Base-by-base conservation (phyloP, 2,329 filamentous ascomycete species). In the Alternaria alternata region DNA sequence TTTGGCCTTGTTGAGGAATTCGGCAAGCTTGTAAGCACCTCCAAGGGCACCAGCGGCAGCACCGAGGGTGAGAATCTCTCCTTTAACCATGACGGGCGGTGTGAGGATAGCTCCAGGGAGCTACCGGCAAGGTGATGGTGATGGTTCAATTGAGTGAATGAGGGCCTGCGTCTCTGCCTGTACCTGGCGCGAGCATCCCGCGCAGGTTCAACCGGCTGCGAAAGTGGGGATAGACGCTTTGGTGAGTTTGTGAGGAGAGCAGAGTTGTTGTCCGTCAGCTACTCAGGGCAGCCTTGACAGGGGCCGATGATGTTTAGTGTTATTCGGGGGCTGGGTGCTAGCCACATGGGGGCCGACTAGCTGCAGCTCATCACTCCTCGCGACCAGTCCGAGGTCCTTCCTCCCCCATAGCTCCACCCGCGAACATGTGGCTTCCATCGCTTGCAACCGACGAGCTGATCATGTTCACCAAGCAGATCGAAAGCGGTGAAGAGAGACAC, bases 21-120 rank as follows among this genome's bases (percentile, higher is more conserved):
- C 76, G 61, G 71, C 68, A 59, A 78, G 60, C 64, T 79, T 79
- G 72, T 78, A 79, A 62, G 74, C 72, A 48, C 74, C 76, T 61
- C 73, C 77, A 55, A 78, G 63, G 28, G 75, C 76, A 28, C 67
- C 68, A 36, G 70, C 72, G 47, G 73, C 74, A 34, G 71, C 72
- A 59, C 75, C 76, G 55, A 73, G 57, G 57, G 73, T 68, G 66
- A 78, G 52, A 32, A 78, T 59, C 63, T 75, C 74, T 49, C 66
- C 68, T 51, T 73, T 75, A 39, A 61, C 68, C 76, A 78, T 78
- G 69, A 54, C 55, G 66, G 62, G 62, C 61, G 59, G 54, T 32
- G 54, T 44, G 53, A 41, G 44, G 53, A 59, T 51, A 32, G 22
- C 26, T 44, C 32, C 5, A 41, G 52, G 58, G 48, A 64, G 61